Evolutionary conservation across 2,329 filamentous ascomycete species (phyloP).

Genomic region (Epichloe aotearoae): DNA sequence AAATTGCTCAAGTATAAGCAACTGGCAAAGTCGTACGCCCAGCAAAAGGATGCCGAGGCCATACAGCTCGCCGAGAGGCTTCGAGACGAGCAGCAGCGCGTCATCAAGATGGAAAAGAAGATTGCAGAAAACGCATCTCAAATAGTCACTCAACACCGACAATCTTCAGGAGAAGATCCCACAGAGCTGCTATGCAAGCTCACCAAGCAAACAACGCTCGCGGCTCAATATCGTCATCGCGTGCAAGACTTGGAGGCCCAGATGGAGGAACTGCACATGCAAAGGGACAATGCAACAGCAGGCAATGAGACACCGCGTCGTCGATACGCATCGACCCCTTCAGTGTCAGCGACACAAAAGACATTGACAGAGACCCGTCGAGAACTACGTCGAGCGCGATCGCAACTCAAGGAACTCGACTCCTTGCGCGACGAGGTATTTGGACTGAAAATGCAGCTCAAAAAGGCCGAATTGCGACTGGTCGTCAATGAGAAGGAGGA

Average conservation of each 20-base stretch:
- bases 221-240: slow-evolving; percentile 43
- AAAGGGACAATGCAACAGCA: slow-evolving; percentile 20
- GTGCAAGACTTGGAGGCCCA: slow-evolving; percentile 45
- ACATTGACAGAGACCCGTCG: slow-evolving; percentile 38
- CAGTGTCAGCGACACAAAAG: slow-evolving; percentile 37
- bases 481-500: slow-evolving; percentile 19
- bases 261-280: slow-evolving; percentile 27
- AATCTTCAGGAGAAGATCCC: slow-evolving; percentile 28
- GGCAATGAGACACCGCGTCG: slow-evolving; percentile 20
- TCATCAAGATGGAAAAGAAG: slow-evolving; percentile 48
- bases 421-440: slow-evolving; percentile 40
- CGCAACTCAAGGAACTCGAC: slow-evolving; percentile 38
- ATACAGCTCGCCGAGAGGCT: slow-evolving; percentile 52
- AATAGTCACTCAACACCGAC: slow-evolving; percentile 25
- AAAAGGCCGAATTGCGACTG: slow-evolving; percentile 24
- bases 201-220: slow-evolving; percentile 42
- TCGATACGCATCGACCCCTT: slow-evolving; percentile 19
- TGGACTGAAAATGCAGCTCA: slow-evolving; percentile 37
- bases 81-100: slow-evolving; percentile 53
- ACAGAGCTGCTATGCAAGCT: slow-evolving; percentile 39
- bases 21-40: slow-evolving; percentile 64
- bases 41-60: slow-evolving; percentile 62
- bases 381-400: slow-evolving; percentile 40
- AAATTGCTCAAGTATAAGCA: slow-evolving; percentile 70
- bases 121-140: slow-evolving; percentile 47